Base-by-base conservation (phyloP, 306 rosid genomes). In the Castanea crenata region DNA sequence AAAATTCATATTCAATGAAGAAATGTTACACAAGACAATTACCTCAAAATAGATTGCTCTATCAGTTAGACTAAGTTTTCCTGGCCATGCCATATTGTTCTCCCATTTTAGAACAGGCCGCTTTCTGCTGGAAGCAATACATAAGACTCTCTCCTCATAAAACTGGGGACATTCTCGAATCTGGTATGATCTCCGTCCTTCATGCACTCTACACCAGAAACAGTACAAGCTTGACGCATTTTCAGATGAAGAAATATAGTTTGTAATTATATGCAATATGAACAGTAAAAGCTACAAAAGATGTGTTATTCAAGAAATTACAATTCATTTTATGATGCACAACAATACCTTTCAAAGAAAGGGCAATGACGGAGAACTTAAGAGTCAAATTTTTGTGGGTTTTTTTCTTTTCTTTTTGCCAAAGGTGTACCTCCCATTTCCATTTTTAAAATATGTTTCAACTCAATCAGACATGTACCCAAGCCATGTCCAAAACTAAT, bases 31-130 rank as follows among this genome's bases (percentile, higher is more conserved):
- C n/a, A 55, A 29, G 69, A 69, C 34, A 21, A 62, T 74, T 90
- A 95, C 99, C 99, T 95, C 98, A 78, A 95, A 95, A 82, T 95
- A 95, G 77, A 95, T 85, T 65, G 99, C 97, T 85, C 82, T 93
- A 79, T 91, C 92, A 10, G 99, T 91, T 74, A 95, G 91, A 75
- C 97, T 93, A 69, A 95, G 90, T 81, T 90, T 91, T 73, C 99
- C 99, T 0, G 99, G 99, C 99, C 98, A 95, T 71, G 99, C 98
- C 88, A 92, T 75, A 81, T 91, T 91, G 46, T 91, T 91, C 89
- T 91, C 97, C 99, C 99, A 95, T 86, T 95, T 95, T 71, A 95
- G 88, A 81, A 93, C 91, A 52, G 99, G 99, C 61, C 81, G 89
- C 84, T 93, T 91, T 79, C 83, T 92, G 88, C 90, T 89, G 86